phyloP scores from a whole-genome alignment of 345 rosid species.

The Acer campestre region DNA sequence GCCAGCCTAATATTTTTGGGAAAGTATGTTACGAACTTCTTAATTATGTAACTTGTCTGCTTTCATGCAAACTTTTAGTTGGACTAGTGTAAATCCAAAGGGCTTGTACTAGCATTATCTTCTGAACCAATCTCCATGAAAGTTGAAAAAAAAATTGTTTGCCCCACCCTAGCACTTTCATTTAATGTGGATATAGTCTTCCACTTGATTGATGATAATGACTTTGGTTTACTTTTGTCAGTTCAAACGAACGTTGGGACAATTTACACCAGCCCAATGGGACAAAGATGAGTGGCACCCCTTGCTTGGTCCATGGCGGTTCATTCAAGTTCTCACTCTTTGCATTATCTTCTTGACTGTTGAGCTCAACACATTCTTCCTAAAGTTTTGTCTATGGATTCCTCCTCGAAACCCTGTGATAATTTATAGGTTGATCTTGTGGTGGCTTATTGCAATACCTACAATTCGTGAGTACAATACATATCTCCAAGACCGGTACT shows the following conservation, averaged over 20 bases:
- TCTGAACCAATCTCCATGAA: neutral
- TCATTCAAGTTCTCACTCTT: conserved; percentile 89
- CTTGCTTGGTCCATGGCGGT: conserved; percentile 94
- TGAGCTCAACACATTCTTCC: conserved; percentile 96
- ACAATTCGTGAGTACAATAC: conserved; percentile 96
- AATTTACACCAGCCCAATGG: conserved; percentile 99
- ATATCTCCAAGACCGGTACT: conserved; percentile 89
- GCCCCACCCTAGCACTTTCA: neutral
- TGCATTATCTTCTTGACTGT: conserved; percentile 85
- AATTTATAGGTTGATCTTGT: conserved; percentile 83
- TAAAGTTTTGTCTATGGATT: conserved; percentile 95
- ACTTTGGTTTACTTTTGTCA: conserved; percentile 28
- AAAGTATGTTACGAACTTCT: conserved; percentile 47
- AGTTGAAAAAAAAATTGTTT: neutral
- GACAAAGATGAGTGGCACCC: conserved; percentile 99
- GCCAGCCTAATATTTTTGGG: conserved; percentile 87
- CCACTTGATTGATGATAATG: neutral
- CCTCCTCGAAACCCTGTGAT: conserved; percentile 96
- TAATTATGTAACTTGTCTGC: neutral
- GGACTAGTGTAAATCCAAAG: neutral
- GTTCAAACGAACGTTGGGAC: conserved; percentile 91
- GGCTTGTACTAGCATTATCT: neutral
- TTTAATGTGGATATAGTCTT: neutral
- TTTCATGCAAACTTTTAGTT: too few species aligned
- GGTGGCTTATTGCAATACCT: conserved; percentile 99